These are phyloP conservation scores for Daldinia loculata DNA, from an alignment of 495 filamentous ascomycete genomes.

Conservation along the genomic window DNA sequence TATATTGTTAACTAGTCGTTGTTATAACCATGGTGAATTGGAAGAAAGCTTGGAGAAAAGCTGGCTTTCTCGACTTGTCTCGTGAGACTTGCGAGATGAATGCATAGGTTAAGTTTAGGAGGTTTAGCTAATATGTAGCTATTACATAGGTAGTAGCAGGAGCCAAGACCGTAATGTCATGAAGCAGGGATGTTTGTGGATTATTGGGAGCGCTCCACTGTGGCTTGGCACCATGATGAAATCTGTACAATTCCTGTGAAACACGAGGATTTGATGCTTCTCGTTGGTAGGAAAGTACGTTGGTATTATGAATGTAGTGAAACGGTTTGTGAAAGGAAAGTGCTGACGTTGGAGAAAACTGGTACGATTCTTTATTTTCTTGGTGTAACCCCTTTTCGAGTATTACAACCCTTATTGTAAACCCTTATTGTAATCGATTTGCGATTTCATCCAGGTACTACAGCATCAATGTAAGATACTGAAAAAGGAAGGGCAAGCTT, in stretches of 20 bases:
- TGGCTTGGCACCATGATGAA: slow-evolving; percentile 34
- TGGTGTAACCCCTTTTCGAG: background rate
- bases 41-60: slow-evolving; percentile 26
- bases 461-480: background rate
- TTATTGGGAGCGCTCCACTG: slow-evolving; percentile 17
- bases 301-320: background rate
- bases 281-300: slow-evolving; percentile 13
- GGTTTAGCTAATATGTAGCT: slow-evolving; percentile 10
- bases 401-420: background rate
- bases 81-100: slow-evolving; percentile 33
- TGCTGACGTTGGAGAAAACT: background rate
- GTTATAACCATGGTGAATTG: slow-evolving; percentile 29
- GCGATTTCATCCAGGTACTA: background rate
- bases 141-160: slow-evolving; percentile 9
- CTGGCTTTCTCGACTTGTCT: slow-evolving; percentile 29
- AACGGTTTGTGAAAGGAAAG: background rate
- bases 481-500: background rate
- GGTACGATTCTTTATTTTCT: background rate
- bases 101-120: slow-evolving; percentile 28
- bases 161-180: slow-evolving; percentile 29
- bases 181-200: slow-evolving; percentile 30
- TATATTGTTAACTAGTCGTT: slow-evolving; percentile 26
- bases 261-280: slow-evolving; percentile 15
- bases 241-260: slow-evolving; percentile 18
- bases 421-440: background rate